Base-by-base conservation (phyloP, 2,329 filamentous ascomycete species). In the Verticillium longisporum region DNA sequence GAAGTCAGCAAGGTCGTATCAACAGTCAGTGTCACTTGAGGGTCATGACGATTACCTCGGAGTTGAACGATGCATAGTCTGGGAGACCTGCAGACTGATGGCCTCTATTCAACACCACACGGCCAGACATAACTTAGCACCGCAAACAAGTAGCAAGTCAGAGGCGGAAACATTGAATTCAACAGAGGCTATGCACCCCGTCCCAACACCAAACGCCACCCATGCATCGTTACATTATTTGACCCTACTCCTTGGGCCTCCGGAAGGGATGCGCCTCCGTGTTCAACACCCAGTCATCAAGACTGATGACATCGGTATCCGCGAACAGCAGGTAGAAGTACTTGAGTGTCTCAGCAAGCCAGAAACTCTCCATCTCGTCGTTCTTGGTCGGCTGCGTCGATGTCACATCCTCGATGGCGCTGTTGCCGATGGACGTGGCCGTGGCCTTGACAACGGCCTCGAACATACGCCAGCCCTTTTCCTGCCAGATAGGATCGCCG, bases 391-490 rank as follows among this genome's bases (percentile, higher is more conserved):
- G 74, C 18, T 79, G 72, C 1, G 73, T 61, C 6, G 64, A 61
- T 31, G 81, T 74, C 13, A 93, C 88, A 68, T 91, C 84, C 56
- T 80, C 74, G 60, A 95, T 84, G 41, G 89, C 90, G 11, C 85
- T 88, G 75, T 92, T 86, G 9, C 87, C 91, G 57, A 83, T 81
- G 13, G 85, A 76, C 0, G 90, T 88, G 41, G 79, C 77, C 2
- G 91, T 92, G 36, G 85, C 80, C 37, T 81, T 81, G 61, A 89
- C 80, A 58, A 95, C 86, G 21, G 88, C 80, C 64, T 86, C 77
- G 71, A 92, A 97, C 91, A 97, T 96, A 57, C 80, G 78, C 92
- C 92, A 97, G 15, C 91, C 93, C 66, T 89, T 88, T 33, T 96
- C 91, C 71, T 89, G 88, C 82, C 91, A 92, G 4, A 75, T 73